Base-by-base conservation (phyloP, 768 basidiomycete species). In the Auriscalpium orientale region DNA sequence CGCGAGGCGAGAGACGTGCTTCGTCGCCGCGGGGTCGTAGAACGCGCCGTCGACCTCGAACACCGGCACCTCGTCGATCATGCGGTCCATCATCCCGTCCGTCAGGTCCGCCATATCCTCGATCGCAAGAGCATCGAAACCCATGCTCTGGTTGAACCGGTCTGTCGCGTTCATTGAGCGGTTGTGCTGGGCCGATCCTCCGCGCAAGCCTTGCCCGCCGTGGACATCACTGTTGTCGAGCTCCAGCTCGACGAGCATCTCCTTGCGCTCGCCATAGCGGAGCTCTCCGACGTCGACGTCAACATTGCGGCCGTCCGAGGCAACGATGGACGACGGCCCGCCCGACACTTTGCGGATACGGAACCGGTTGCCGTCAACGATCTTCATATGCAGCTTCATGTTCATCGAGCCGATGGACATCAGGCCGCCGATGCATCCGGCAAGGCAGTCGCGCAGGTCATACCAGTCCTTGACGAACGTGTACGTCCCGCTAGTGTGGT, bases 391-490 rank as follows among this genome's bases (percentile, higher is more conserved):
- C 13, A 99, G 77, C 72, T 94, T 95, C 88, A 98, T 91, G 70
- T 89, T 87, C 55, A 89, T 76, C 56, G 97, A 70, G 1, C 91
- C 97, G 60, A 98, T 94, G 33, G 89, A 91, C 86, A 98, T 89
- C 84, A 98, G 88, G 1, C 95, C 95, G 6, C 95, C 97, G 15
- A 98, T 79, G 66, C 92, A 93, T 5, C 97, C 97, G 6, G 95
- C 92, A 35, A 99, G 79, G 59, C 93, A 89, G 64, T 89, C 85
- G 21, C 91, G 85, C 34, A 98, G 83, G 69, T 98, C 91, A 68
- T 98, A 95, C 89, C 95, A 98, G 67, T 97, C 95, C 72, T 90
- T 91, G 58, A 98, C 93, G 64, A 97, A 99, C 4, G 95, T 98
- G 73, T 98, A 98, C 33, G 94, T 97, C 22, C 97, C 97, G 60